Percentiles rank a stretch among this genome's conserved stretches.
Conservation (phyloP, 2,329 filamentous ascomycete species). For the Pleomassaria siparia region DNA sequence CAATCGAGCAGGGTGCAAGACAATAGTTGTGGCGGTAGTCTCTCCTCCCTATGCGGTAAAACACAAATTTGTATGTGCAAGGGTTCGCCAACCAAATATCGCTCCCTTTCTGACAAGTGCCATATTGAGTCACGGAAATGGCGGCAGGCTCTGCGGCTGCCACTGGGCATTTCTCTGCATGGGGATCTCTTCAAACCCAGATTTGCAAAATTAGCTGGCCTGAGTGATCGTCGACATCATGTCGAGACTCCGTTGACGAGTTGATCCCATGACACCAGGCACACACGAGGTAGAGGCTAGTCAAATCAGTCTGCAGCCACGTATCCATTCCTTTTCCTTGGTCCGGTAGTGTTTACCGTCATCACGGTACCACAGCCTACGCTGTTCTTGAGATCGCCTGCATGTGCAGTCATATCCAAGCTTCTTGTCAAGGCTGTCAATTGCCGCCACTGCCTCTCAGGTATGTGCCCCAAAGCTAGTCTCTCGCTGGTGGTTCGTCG, state of each 20-base stretch:
- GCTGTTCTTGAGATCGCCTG: constrained; percentile 11
- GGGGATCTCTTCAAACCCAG: constrained; percentile 10
- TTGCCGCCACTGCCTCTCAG: constrained; percentile 20
- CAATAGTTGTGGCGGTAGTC: constrained; percentile 27
- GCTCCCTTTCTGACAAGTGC: constrained; percentile 7
- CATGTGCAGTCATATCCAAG: constrained; percentile 13
- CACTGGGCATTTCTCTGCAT: constrained; percentile 6
- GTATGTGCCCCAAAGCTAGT: constrained; percentile 16
- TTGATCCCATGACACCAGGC: constrained; percentile 11
- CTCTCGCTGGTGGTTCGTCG: constrained; percentile 21
- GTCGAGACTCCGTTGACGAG: constrained; percentile 3
- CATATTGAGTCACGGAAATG: constrained; percentile 13
- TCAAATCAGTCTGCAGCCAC: not conserved
- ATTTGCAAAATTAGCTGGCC: constrained; percentile 8
- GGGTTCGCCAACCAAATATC: constrained; percentile 9
- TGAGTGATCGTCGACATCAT: constrained; percentile 14
- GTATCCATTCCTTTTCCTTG: not conserved
- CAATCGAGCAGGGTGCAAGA: constrained; percentile 15
- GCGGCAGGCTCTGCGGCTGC: constrained; percentile 11
- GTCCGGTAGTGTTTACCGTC: not conserved
- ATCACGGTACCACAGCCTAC: not conserved
- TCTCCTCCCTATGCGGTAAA: constrained; percentile 26
- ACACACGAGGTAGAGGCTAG: constrained; percentile 9
- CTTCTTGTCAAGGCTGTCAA: constrained; percentile 12
- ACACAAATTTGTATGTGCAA: constrained; percentile 23